A percentile compares a stretch with the other conserved stretches of the same genome.
These are phyloP conservation scores for Salix brachista DNA, from an alignment of 345 rosid species.

Conservation along the genomic window DNA sequence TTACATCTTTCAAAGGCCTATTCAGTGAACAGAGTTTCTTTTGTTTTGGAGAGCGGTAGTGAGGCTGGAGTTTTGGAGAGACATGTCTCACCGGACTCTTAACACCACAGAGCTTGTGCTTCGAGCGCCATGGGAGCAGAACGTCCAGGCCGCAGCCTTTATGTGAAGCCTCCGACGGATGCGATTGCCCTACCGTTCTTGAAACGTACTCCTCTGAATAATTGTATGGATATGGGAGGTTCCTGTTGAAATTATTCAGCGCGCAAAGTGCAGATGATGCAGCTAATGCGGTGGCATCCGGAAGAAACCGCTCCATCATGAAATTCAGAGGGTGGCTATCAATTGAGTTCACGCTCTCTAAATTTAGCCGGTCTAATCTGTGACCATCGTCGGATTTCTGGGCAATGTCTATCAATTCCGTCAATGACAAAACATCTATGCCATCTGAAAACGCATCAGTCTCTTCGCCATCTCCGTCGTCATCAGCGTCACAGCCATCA, in stretches of 20 bases:
- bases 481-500: constrained; percentile 37
- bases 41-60: constrained; percentile 21
- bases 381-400: constrained; percentile 33
- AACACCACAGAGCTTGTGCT: constrained; percentile 60
- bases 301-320: constrained; percentile 75
- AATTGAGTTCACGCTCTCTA: constrained; percentile 31
- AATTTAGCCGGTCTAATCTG: constrained; percentile 31
- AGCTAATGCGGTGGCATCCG: constrained; percentile 72
- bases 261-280: constrained; percentile 40
- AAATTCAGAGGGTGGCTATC: constrained; percentile 47
- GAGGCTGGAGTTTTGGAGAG: constrained; percentile 21
- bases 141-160: constrained; percentile 68
- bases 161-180: constrained; percentile 24
- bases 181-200: constrained; percentile 15
- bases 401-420: constrained; percentile 76
- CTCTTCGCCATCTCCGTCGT: constrained; percentile 10
- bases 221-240: constrained; percentile 23
- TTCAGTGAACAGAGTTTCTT: constrained; percentile 12
- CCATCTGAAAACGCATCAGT: constrained; percentile 40
- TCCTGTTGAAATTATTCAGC: constrained; percentile 35
- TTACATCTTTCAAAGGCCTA: background rate
- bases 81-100: constrained; percentile 43
- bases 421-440: constrained; percentile 59
- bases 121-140: constrained; percentile 64
- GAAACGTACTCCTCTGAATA: constrained; percentile 25